These are phyloP conservation scores for Boletellus sp. DNA, from an alignment of 1,284 basidiomycete genomes.

Conservation along the genomic window DNA sequence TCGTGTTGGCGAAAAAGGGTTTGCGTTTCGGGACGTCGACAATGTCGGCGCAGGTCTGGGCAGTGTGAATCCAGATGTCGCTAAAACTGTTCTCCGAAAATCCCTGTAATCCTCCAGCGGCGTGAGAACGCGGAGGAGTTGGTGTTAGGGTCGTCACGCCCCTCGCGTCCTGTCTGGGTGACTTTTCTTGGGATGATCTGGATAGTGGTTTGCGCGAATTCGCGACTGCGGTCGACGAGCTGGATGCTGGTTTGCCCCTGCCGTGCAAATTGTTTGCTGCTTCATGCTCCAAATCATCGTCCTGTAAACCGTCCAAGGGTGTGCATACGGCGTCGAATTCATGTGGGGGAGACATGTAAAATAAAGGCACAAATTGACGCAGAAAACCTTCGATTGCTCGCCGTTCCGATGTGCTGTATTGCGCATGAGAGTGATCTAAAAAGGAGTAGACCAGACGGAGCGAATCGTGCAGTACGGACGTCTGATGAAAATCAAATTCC, in stretches of 20 bases:
- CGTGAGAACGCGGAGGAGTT: slow-evolving; percentile 32
- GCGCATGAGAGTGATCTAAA: slow-evolving; percentile 79
- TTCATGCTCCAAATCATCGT: slow-evolving; percentile 45
- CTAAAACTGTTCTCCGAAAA: slow-evolving; percentile 30
- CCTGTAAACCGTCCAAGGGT: slow-evolving; percentile 50
- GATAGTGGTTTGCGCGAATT: slow-evolving; percentile 79
- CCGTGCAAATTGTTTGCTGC: slow-evolving; percentile 43
- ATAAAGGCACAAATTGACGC: slow-evolving; percentile 77
- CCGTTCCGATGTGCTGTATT: slow-evolving; percentile 76
- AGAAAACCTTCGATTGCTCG: slow-evolving; percentile 84
- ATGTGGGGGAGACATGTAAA: slow-evolving; percentile 74
- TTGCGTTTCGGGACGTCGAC: slow-evolving; percentile 28
- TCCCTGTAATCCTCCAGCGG: slow-evolving; percentile 31
- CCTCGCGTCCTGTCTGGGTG: slow-evolving; percentile 22
- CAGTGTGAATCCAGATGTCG: slow-evolving; percentile 61
- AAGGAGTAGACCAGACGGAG: slow-evolving; percentile 89
- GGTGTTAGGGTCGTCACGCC: slow-evolving; percentile 1
- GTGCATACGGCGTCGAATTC: slow-evolving; percentile 78
- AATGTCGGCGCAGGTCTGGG: slow-evolving; percentile 33
- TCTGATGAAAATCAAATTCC: slow-evolving; percentile 78
- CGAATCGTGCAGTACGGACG: slow-evolving; percentile 80
- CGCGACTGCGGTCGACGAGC: slow-evolving; percentile 54
- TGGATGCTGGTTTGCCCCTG: slow-evolving; percentile 45
- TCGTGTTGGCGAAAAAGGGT: slow-evolving; percentile 90
- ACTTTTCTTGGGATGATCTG: slow-evolving; percentile 63